Percentiles rank a stretch among this genome's conserved stretches.
Conservation (phyloP, 1,284 basidiomycete species). For the Moesziomyces sp. region DNA sequence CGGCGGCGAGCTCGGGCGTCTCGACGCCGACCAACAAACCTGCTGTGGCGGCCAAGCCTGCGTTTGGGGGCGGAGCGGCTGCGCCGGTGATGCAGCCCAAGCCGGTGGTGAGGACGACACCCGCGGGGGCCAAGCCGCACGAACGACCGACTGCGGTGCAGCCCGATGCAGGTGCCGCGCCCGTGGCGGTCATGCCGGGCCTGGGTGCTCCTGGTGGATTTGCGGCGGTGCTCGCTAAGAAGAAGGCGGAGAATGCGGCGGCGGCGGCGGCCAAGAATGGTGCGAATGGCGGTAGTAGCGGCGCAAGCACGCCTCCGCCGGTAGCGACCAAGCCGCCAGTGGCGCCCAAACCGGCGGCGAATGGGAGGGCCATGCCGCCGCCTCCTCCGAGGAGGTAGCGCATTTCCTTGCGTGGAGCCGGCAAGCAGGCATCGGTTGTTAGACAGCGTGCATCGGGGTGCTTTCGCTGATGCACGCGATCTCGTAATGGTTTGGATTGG, state of each 20-base stretch:
- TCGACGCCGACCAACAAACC: slow-evolving; percentile 28
- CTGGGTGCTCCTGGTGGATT: slow-evolving; percentile 68
- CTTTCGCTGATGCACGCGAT: too few relatives aligned
- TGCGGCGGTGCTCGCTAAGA: slow-evolving; percentile 69
- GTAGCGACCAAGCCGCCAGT: slow-evolving; percentile 35
- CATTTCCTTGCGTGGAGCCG: too few relatives aligned
- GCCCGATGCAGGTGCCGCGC: slow-evolving; percentile 66
- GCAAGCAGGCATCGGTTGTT: too few relatives aligned
- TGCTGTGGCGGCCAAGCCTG: slow-evolving; percentile 46
- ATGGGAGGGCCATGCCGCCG: slow-evolving; percentile 44
- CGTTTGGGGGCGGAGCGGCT: slow-evolving; percentile 71
- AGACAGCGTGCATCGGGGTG: too few relatives aligned
- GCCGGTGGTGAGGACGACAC: slow-evolving; percentile 65
- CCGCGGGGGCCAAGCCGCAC: slow-evolving; percentile 69
- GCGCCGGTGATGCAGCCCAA: slow-evolving; percentile 70
- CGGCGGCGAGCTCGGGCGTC: slow-evolving; percentile 57
- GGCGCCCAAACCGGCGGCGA: slow-evolving; percentile 46
- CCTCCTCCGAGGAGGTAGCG: too few relatives aligned
- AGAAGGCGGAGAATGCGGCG: slow-evolving; percentile 64
- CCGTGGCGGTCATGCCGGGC: slow-evolving; percentile 69
- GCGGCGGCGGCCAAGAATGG: slow-evolving; percentile 33
- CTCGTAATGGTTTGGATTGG: too few relatives aligned
- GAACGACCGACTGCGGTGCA: slow-evolving; percentile 45
- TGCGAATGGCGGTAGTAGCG: slow-evolving; percentile 10
- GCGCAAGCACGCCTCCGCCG: slow-evolving; percentile 16